phyloP scores from a whole-genome alignment of 176 grass and related monocot species.

The Ensete ventricosum region DNA sequence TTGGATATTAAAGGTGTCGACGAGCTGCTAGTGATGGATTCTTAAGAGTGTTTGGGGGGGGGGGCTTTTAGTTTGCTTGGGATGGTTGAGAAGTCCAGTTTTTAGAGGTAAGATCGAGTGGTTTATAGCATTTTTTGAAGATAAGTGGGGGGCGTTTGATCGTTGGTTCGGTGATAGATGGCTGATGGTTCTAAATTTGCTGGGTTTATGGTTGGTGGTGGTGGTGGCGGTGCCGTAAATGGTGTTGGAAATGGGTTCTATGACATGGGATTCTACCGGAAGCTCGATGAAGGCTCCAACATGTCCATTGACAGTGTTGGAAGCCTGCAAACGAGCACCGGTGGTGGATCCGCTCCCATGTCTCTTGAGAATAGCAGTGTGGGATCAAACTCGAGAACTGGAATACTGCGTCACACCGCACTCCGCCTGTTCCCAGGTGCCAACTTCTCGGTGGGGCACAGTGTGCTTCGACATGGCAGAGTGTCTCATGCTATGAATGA shows the following conservation, averaged over 20 bases:
- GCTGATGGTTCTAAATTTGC: conserved; percentile 50
- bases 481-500: conserved; percentile 61
- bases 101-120: not conserved
- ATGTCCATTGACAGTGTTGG: conserved; percentile 56
- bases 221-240: conserved; percentile 6
- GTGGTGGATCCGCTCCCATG: conserved; percentile 42
- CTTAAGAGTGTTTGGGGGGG: not conserved
- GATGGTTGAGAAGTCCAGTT: conserved; percentile 11
- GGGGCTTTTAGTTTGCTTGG: not conserved
- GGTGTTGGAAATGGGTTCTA: conserved; percentile 24
- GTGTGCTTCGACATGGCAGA: conserved; percentile 41
- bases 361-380: conserved; percentile 51
- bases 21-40: not conserved
- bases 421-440: conserved; percentile 33
- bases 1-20: conserved; percentile 2
- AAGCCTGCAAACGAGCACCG: conserved; percentile 60
- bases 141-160: not conserved
- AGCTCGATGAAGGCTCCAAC: conserved; percentile 61
- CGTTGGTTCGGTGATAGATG: conserved; percentile 12
- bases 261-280: conserved; percentile 67
- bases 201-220: conserved; percentile 32
- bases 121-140: not conserved
- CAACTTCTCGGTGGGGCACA: conserved; percentile 53
- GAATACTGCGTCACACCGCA: conserved; percentile 55
- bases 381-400: conserved; percentile 45